Conservation (phyloP, 495 filamentous ascomycete species). For the Hyphodiscus hymeniophilus region DNA sequence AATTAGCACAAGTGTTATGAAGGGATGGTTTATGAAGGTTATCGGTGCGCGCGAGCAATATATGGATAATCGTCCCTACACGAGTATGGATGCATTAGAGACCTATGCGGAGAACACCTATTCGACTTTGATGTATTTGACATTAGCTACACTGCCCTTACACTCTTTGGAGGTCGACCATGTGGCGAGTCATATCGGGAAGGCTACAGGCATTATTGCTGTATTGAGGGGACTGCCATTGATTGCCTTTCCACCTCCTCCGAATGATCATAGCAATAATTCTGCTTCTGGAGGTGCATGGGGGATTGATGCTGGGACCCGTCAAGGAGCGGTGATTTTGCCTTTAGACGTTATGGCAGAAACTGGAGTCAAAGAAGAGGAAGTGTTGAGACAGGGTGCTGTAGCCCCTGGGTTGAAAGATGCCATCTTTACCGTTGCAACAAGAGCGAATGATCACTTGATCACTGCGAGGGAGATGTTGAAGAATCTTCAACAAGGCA, state of each 20-base stretch:
- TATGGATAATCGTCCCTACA: constrained; percentile 75
- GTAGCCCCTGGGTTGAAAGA: constrained; percentile 72
- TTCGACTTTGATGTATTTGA: constrained; percentile 85
- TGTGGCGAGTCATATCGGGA: constrained; percentile 87
- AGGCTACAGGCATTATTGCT: constrained; percentile 80
- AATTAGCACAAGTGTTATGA: constrained; percentile 54
- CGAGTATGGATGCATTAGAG: constrained; percentile 64
- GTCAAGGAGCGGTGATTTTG: constrained; percentile 62
- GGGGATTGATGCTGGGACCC: constrained; percentile 23
- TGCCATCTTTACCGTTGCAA: constrained; percentile 87
- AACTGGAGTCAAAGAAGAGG: constrained; percentile 71
- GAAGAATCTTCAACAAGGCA: constrained; percentile 60
- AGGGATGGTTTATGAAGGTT: constrained; percentile 72
- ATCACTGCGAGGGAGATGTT: constrained; percentile 93
- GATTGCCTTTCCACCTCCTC: constrained; percentile 67
- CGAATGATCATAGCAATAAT: constrained; percentile 42
- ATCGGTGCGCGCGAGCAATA: constrained; percentile 74
- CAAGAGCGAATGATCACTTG: constrained; percentile 86
- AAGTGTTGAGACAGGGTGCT: constrained; percentile 72
- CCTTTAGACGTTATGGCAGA: constrained; percentile 89
- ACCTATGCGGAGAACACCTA: constrained; percentile 91
- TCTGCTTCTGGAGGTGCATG: constrained; percentile 28
- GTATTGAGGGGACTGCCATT: constrained; percentile 77
- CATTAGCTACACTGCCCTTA: constrained; percentile 66
- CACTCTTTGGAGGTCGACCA: constrained; percentile 82